Evolutionary conservation across 371 early-diverging fungal species (phyloP), one percentile per base, ranked within the genome.

Genomic region (Nematocida parisii): DNA sequence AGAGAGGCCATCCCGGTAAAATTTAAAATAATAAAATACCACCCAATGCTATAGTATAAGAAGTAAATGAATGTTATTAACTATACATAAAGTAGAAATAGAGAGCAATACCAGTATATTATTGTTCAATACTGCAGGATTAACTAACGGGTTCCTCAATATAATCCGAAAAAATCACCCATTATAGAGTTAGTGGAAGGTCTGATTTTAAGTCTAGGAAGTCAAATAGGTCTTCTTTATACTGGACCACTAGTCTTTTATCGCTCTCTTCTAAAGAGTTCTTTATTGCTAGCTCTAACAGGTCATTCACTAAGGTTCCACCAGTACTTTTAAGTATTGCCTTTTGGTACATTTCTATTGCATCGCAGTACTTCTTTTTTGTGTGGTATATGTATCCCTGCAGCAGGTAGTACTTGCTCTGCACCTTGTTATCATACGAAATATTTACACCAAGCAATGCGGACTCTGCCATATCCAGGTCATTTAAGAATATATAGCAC

Each of bases 281-380:
- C 54, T 77, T 77, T 46, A 77, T 77, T n/a, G 80, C 80, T 13
- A 77, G 71, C 61, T 77, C 80, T 9, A 77, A 61, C 20, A 77
- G 47, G 55, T 77, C 80, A 56, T 77, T 77, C 56, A 77, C 54
- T 44, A 77, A 45, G 45, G 61, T 70, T 13, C 66, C 80, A 1
- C 15, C 40, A 6, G 24, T 7, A 7, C 71, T 56, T 33, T 71
- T 71, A 6, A 77, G 57, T 61, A 77, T 77, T 1, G 80, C 80
- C 42, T 58, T 70, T 39, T 77, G 80, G 61, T 77, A 77, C 44
- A 60, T 18, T 27, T 77, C 80, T 24, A 77, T 77, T n/a, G 80
- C 80, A 9, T 66, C 40, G 61, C 80, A 77, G 70, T 77, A 67
- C 22, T 70, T 61, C 40, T 70, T 56, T 13, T 58, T 40, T 11